Base-by-base conservation (phyloP, 305 asterid species). In the Rubia tinctorum region DNA sequence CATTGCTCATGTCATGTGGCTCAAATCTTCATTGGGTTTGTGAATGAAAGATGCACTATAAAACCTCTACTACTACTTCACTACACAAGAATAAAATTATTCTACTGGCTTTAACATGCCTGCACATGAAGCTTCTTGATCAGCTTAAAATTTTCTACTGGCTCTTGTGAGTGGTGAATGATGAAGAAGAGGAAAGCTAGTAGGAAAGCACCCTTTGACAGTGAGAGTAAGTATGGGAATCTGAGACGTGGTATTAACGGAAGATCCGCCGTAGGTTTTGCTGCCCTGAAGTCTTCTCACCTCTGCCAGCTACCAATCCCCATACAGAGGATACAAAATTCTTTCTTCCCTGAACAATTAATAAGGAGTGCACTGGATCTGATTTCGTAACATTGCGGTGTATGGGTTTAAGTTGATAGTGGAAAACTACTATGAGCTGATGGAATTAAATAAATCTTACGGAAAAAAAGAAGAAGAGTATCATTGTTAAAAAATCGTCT, bases 291-390 rank as follows among this genome's bases (percentile, higher is more conserved):
- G 30, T 18, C 51, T 58, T 23, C 66, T 78, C 40, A 77, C 20
- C 73, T 68, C 81, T 84, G 89, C 88, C 96, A 92, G 89, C 97
- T 87, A 86, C 82, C 88, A 82, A 88, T 87, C 85, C 89, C 90
- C 86, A 83, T 84, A 70, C 81, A 8, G 17, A 17, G 59, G 3
- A 53, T 18, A 53, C 59, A 53, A 53, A 0, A 53, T 53, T 53
- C 23, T 53, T 18, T 53, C 59, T 5, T 53, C 59, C 7, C 22
- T 14, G 0, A 18, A 53, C 22, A 49, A 12, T 13, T 49, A 49
- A 49, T n/a, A n/a, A n/a, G n/a, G n/a, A n/a, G n/a, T n/a, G n/a
- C n/a, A n/a, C n/a, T n/a, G n/a, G n/a, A n/a, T n/a, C n/a, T n/a
- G n/a, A n/a, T n/a, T n/a, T n/a, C n/a, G n/a, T n/a, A n/a, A n/a